Base-by-base conservation (phyloP, 306 rosid genomes). In the Castanea sativa region DNA sequence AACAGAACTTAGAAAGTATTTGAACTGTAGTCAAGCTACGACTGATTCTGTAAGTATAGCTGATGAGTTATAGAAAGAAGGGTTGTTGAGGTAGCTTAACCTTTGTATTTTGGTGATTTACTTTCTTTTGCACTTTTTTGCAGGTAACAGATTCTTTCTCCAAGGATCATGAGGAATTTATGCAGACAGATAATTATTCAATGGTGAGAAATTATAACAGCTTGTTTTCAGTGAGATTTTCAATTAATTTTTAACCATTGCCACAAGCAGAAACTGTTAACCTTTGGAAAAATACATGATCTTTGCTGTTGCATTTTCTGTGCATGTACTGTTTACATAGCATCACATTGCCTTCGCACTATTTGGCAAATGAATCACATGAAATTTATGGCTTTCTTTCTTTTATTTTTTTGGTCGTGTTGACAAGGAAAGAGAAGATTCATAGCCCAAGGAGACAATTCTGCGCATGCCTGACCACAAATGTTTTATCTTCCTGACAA, bases 11-110 rank as follows among this genome's bases (percentile, higher is more conserved):
- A 80, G 55, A 80, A 91, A 81, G 77, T 77, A 83, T 86, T 76
- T 87, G 74, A 88, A 81, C 80, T 73, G 75, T 78, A 89, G 86
- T 81, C 86, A 86, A 82, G 79, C 81, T 68, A 38, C 78, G 53
- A 84, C 90, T 53, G 82, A 65, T 80, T 86, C 89, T 81, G 92
- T 85, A 90, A 86, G 94, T 49, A 81, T 75, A 64, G 71, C 79
- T 58, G 19, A 35, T 70, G 79, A 79, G 59, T 79, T 81, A 78
- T 58, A 55, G 20, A 32, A 56, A 32, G 35, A n/a, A 69, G 69
- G 73, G 75, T 7, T 55, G 71, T 67, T 71, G 83, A 71, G 45
- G 73, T 51, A 10, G 80, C 58, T 55, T 52, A 65, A 78, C 49
- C 70, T 59, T 85, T 55, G 75, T 52, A 76, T 73, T 12, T 32